Base-by-base conservation (phyloP, 2,329 filamentous ascomycete genomes). In the Cladobotryum protrusum region DNA sequence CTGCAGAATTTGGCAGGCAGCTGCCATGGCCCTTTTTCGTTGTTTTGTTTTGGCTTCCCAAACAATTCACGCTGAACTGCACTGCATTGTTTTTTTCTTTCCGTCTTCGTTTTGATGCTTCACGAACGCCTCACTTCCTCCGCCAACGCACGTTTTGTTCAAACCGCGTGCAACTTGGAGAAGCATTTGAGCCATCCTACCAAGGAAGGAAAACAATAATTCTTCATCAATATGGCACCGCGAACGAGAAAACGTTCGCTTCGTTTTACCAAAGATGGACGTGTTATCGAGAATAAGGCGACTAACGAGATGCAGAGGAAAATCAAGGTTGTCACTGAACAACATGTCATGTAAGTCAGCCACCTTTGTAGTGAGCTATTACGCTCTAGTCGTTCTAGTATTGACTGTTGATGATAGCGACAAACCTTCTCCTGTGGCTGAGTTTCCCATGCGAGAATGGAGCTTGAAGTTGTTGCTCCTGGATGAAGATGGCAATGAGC, bases 381-480 rank as follows among this genome's bases (percentile, higher is more conserved):
- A 18, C 11, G 15, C 8, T 11, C 15, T 41, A 46, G 42, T 40
- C 15, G 15, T 13, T 11, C 15, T 41, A 46, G 42, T 46, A 46
- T 48, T 56, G 49, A 54, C 45, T 13, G 54, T 20, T 15, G 20
- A 34, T 41, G 20, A 65, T 64, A 90, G 86, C 64, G 82, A 89
- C 63, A 90, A 91, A 66, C 83, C 87, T 17, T 86, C 88, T 13
- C 86, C 86, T 36, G 79, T 89, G 57, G 87, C 91, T 61, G 90
- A 90, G 3, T 96, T 91, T 63, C 93, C 93, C 11, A 91, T 96
- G 82, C 86, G 93, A 67, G 77, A 82, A 71, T 99, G 93, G 93
- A 90, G 81, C 58, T 87, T 97, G 66, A 85, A 87, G 70, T 76
- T 99, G 59, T 89, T 82, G 70, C 70, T 97, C 47, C 69, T 96